phyloP scores from a whole-genome alignment of 768 basidiomycete genomes.

The Naematelia encephala region DNA sequence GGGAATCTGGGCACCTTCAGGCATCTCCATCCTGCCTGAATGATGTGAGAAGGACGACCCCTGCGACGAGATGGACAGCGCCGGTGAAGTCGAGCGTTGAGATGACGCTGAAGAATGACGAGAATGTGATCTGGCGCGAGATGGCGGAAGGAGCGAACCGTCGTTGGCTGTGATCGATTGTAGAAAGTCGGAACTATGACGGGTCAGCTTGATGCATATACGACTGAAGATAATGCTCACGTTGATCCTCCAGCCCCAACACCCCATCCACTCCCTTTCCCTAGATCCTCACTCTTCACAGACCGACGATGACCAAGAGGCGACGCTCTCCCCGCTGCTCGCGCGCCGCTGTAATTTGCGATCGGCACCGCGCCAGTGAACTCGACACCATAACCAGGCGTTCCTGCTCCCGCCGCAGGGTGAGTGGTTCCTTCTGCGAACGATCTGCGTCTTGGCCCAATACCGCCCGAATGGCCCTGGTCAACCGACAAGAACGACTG shows the following conservation, averaged over 20 bases:
- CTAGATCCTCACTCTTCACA: constrained; percentile 65
- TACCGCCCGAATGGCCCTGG: neutral
- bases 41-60: constrained; percentile 31
- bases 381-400: constrained; percentile 43
- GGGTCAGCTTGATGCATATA: too few relatives aligned
- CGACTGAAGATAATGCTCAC: constrained; percentile 16
- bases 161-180: constrained; percentile 44
- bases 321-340: constrained; percentile 21
- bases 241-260: constrained; percentile 41
- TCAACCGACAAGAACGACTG: constrained; percentile 17
- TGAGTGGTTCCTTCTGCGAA: constrained; percentile 32
- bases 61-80: constrained; percentile 37
- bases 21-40: constrained; percentile 36
- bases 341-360: constrained; percentile 5
- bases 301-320: constrained; percentile 56
- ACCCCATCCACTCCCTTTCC: constrained; percentile 38
- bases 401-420: constrained; percentile 42
- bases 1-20: constrained; percentile 18
- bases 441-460: constrained; percentile 16
- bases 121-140: constrained; percentile 31
- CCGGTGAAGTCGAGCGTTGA: constrained; percentile 35
- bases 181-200: constrained; percentile 37
- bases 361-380: constrained; percentile 15
- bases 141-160: constrained; percentile 39
- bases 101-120: constrained; percentile 42